These are phyloP conservation scores for Phytopythium ostracodes DNA, from an alignment of 352 stramenopile genomes.

Conservation along the genomic window DNA sequence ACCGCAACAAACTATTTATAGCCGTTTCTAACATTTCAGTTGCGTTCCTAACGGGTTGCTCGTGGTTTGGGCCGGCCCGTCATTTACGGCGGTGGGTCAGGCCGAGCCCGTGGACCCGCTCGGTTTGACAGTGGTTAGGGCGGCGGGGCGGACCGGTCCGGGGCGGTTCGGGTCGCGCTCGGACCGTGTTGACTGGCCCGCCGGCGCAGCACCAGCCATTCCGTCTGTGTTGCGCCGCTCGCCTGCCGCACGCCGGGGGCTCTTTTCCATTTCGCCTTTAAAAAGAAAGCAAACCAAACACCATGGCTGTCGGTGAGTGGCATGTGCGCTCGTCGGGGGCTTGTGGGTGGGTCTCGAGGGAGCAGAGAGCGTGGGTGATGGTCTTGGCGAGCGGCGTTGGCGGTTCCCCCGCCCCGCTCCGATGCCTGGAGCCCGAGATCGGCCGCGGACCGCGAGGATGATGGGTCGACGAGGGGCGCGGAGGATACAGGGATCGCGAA, in stretches of 20 bases:
- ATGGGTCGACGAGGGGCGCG: neutral
- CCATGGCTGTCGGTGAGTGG: constrained; percentile 84
- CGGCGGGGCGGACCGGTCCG: constrained; percentile 15
- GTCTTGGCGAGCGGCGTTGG: neutral
- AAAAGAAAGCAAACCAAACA: constrained; percentile 75
- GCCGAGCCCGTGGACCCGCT: too few relatives aligned
- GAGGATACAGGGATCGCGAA: neutral
- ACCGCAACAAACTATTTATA: neutral
- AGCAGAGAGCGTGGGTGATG: neutral
- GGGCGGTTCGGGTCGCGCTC: constrained; percentile 7
- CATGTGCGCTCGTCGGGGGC: neutral
- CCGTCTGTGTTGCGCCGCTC: constrained; percentile 11
- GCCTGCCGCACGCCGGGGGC: constrained; percentile 14
- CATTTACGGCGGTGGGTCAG: neutral
- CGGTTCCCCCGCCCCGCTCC: neutral
- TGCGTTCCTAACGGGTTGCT: too few relatives aligned
- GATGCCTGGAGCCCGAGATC: neutral
- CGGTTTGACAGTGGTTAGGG: constrained; percentile 10
- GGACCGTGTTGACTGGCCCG: constrained; percentile 19
- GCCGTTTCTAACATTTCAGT: neutral
- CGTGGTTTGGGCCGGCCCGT: too few relatives aligned
- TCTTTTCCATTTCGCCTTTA: constrained; percentile 84
- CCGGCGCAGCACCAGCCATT: constrained; percentile 61
- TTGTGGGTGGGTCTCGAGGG: neutral
- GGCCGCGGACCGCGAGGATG: neutral